Evolutionary conservation across 345 rosid genomes (phyloP).

Genomic region (Aquilaria sinensis): DNA sequence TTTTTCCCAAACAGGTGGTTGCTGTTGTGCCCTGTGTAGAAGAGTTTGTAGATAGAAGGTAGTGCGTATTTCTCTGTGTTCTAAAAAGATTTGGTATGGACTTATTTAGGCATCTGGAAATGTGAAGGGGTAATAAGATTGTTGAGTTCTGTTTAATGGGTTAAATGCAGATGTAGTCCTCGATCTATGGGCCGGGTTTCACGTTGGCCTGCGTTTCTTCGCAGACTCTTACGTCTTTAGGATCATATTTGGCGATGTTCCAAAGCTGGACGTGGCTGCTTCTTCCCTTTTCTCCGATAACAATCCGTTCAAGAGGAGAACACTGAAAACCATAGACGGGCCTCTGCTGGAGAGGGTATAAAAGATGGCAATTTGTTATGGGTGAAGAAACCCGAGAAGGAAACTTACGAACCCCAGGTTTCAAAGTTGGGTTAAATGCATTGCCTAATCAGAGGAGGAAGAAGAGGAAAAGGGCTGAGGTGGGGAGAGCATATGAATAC

Average conservation of each 20-base stretch:
- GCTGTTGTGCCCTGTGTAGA: no score
- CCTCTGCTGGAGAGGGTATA: no score
- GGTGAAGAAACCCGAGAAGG: constrained; percentile 32
- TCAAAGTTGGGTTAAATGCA: constrained; percentile 3
- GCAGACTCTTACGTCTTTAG: constrained; percentile 31
- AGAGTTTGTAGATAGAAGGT: no score
- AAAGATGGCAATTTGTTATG: neutral
- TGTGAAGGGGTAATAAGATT: no score
- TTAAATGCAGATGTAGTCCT: no score
- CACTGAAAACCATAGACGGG: neutral
- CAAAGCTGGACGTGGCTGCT: constrained; percentile 16
- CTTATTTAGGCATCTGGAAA: no score
- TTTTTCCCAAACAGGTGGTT: no score
- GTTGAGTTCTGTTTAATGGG: no score
- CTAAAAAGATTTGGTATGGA: no score
- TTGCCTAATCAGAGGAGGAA: constrained; percentile 28
- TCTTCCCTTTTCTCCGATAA: constrained; percentile 60
- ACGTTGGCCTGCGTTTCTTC: constrained; percentile 5
- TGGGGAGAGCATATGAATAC: constrained; percentile 72
- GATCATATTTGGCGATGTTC: constrained; percentile 32
- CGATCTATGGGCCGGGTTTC: no score
- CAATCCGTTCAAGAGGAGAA: constrained; percentile 71
- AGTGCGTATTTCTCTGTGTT: no score
- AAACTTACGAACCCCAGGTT: neutral
- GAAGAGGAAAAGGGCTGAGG: constrained; percentile 90